Conservation (phyloP, 2,329 filamentous ascomycete species). For the Ophiostoma ulmi region DNA sequence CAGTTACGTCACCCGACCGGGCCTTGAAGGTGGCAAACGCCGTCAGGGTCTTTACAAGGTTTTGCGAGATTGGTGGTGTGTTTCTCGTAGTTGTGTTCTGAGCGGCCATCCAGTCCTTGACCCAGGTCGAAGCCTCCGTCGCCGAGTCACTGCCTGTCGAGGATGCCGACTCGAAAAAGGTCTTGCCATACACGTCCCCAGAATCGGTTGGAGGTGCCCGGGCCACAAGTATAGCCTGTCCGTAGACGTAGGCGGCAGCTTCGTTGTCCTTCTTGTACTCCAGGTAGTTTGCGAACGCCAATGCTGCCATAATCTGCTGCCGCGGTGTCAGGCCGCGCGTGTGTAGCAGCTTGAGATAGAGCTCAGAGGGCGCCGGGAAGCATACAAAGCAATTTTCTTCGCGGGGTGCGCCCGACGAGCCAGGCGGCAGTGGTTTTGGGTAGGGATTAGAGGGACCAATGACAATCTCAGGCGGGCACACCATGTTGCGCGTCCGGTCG, state of each 20-base stretch:
- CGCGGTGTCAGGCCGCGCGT: slow-evolving; percentile 72
- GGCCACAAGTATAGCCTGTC: slow-evolving; percentile 21
- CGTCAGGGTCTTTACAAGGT: slow-evolving; percentile 70
- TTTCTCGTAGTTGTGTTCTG: slow-evolving; percentile 38
- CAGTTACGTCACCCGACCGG: slow-evolving; percentile 57
- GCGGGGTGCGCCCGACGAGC: slow-evolving; percentile 56
- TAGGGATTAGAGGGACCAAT: slow-evolving; percentile 78
- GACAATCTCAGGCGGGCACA: slow-evolving; percentile 68
- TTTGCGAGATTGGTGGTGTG: slow-evolving; percentile 46
- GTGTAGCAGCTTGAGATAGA: slow-evolving; percentile 76
- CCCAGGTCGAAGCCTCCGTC: slow-evolving; percentile 17
- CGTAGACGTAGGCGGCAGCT: slow-evolving; percentile 24
- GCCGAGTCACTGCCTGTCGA: slow-evolving; percentile 13
- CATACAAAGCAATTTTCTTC: slow-evolving; percentile 71
- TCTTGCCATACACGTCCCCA: not conserved
- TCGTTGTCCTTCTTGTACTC: slow-evolving; percentile 59
- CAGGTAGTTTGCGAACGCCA: slow-evolving; percentile 80
- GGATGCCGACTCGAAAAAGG: slow-evolving; percentile 13
- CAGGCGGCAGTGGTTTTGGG: slow-evolving; percentile 65
- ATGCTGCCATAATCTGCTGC: slow-evolving; percentile 73
- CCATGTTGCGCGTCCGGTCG: slow-evolving; percentile 60
- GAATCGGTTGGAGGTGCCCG: not conserved
- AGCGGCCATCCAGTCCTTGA: slow-evolving; percentile 22
- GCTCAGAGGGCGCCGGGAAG: slow-evolving; percentile 65
- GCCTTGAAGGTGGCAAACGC: slow-evolving; percentile 75